These are phyloP conservation scores for Starmerella stigmatis DNA, from an alignment of 805 yeast genomes.

Conservation along the genomic window DNA sequence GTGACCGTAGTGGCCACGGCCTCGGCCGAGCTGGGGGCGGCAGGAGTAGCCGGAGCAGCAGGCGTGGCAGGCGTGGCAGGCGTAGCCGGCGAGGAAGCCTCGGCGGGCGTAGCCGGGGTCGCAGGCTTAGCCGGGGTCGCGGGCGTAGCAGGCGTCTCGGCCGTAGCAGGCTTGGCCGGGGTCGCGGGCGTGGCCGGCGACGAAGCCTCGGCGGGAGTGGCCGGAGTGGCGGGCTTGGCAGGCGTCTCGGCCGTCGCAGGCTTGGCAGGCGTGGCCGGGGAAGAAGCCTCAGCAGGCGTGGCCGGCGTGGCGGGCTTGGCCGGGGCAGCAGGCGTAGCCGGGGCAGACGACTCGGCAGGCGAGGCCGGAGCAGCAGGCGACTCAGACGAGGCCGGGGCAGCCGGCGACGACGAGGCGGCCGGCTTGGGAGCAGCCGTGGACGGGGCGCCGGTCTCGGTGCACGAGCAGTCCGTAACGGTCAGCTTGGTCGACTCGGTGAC, in stretches of 20 bases:
- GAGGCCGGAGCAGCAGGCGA: slow-evolving; percentile 2
- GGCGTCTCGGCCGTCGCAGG: slow-evolving; percentile 4
- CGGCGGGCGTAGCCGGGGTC: not conserved
- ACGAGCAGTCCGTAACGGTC: slow-evolving; percentile 50
- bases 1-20: slow-evolving; percentile 8
- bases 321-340: slow-evolving; percentile 12
- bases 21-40: not conserved
- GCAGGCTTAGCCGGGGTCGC: not conserved
- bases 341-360: slow-evolving; percentile 15
- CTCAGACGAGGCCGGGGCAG: not conserved
- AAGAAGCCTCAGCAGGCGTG: not conserved
- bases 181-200: slow-evolving; percentile 1
- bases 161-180: not conserved
- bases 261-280: not conserved
- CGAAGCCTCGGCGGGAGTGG: slow-evolving; percentile 1
- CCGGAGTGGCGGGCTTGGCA: slow-evolving; percentile 9
- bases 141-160: not conserved
- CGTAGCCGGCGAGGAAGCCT: not conserved
- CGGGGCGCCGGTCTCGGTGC: slow-evolving; percentile 48
- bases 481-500: slow-evolving; percentile 43
- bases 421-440: slow-evolving; percentile 48
- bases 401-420: slow-evolving; percentile 5
- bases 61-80: slow-evolving; percentile 5
- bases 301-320: not conserved
- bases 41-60: slow-evolving; percentile 1